Evolutionary conservation across 768 basidiomycete genomes (phyloP).

Genomic region (Russula virescens): DNA sequence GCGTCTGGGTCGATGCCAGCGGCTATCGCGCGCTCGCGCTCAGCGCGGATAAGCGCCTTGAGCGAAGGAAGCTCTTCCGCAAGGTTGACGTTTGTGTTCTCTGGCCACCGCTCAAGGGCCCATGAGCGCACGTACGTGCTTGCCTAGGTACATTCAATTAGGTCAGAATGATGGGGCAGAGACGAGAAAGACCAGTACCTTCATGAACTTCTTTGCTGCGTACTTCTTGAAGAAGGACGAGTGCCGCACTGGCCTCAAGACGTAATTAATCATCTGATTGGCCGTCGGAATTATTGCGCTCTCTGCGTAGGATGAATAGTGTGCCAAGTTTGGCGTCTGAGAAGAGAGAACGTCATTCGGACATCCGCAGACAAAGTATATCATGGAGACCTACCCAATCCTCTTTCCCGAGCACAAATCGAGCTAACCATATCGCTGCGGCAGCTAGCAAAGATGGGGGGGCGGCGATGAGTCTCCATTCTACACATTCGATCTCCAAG

Average conservation of each 20-base stretch:
- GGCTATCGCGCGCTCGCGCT: conserved; percentile 25
- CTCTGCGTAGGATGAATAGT: conserved; percentile 84
- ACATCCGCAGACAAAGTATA: background rate
- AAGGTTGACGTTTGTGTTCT: conserved; percentile 54
- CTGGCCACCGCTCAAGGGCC: conserved; percentile 73
- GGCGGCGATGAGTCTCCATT: conserved; percentile 67
- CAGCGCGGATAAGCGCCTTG: conserved; percentile 48
- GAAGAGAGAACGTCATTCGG: conserved; percentile 18
- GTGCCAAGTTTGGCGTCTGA: conserved; percentile 77
- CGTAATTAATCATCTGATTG: conserved; percentile 82
- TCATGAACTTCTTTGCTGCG: conserved; percentile 74
- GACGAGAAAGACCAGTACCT: conserved; percentile 41
- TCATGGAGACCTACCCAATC: conserved; percentile 67
- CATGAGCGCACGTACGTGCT: conserved; percentile 80
- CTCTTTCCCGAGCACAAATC: conserved; percentile 69
- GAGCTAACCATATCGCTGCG: conserved; percentile 79
- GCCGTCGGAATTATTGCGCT: conserved; percentile 73
- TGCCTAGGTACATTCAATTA: conserved; percentile 42
- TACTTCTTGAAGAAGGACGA: conserved; percentile 88
- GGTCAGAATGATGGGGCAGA: background rate
- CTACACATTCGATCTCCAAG: conserved; percentile 78
- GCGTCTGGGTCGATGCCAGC: conserved; percentile 25
- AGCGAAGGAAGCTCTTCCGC: conserved; percentile 51
- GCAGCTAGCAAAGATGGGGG: conserved; percentile 80
- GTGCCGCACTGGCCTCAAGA: conserved; percentile 65